Evolutionary conservation across 129 eudicot genomes (phyloP).

Genomic region (Ambrosia artemisiifolia): DNA sequence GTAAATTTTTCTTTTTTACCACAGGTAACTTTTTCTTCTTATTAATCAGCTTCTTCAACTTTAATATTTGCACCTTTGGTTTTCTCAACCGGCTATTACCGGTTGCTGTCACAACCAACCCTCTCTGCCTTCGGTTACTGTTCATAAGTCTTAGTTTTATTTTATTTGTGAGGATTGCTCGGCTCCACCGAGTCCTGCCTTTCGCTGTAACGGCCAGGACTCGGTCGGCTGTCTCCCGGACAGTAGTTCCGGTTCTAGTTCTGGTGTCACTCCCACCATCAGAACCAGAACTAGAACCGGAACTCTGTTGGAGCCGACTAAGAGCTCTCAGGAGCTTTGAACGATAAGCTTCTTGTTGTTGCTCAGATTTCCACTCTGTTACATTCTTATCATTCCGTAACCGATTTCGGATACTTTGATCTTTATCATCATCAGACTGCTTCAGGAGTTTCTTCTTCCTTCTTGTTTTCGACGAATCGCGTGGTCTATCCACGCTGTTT

Average conservation of each 20-base stretch:
- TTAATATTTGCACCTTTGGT: slow-evolving; percentile 13
- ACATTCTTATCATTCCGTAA: not conserved
- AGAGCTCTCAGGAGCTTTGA: slow-evolving; percentile 50
- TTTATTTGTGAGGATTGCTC: slow-evolving; percentile 53
- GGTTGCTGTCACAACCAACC: slow-evolving; percentile 21
- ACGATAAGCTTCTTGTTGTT: slow-evolving; percentile 44
- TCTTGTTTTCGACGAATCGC: slow-evolving; percentile 40
- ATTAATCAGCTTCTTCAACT: not conserved
- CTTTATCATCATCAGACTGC: not conserved
- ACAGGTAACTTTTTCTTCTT: slow-evolving; percentile 45
- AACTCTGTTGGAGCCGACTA: slow-evolving; percentile 29
- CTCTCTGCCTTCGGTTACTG: slow-evolving; percentile 33
- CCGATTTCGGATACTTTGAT: slow-evolving; percentile 13
- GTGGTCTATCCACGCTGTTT: slow-evolving; percentile 40
- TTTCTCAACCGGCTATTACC: slow-evolving; percentile 24
- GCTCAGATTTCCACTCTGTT: slow-evolving; percentile 42
- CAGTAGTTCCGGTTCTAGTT: slow-evolving; percentile 24
- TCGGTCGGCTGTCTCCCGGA: slow-evolving; percentile 64
- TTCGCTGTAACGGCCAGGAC: slow-evolving; percentile 60
- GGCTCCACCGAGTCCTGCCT: slow-evolving; percentile 74
- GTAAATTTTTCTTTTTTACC: slow-evolving; percentile 48
- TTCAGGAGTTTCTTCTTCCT: slow-evolving; percentile 41
- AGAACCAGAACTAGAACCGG: slow-evolving; percentile 29
- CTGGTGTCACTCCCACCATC: not conserved
- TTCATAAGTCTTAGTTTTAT: slow-evolving; percentile 35